phyloP scores from a whole-genome alignment of 257 asterid species.

The Perilla frutescens region DNA sequence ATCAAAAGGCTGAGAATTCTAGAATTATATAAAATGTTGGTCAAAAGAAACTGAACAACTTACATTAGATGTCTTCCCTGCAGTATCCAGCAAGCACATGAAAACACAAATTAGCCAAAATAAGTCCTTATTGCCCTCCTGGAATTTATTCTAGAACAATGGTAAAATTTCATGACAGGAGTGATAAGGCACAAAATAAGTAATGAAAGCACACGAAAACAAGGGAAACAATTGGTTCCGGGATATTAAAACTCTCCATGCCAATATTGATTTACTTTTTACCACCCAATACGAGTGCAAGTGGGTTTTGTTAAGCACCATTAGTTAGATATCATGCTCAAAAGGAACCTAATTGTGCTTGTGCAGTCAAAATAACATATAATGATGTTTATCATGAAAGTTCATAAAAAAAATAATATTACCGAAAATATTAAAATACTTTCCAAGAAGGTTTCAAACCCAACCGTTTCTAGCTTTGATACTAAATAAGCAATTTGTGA shows the following conservation, averaged over 20 bases:
- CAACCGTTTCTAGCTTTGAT: neutral
- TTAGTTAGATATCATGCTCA: neutral
- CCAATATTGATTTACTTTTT: neutral
- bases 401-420: too few relatives aligned
- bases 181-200: slow-evolving; percentile 12
- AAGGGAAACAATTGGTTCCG: neutral
- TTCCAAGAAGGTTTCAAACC: neutral
- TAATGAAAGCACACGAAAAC: neutral
- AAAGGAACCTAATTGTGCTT: slow-evolving; percentile 20
- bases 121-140: slow-evolving; percentile 27
- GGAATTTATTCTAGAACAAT: neutral
- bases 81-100: slow-evolving; percentile 47
- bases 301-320: neutral
- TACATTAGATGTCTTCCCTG: slow-evolving; percentile 85
- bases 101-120: slow-evolving; percentile 34
- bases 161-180: slow-evolving; percentile 7
- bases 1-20: neutral
- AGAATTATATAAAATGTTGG: neutral
- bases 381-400: neutral
- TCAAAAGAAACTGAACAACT: slow-evolving; percentile 15
- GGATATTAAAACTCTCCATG: slow-evolving; percentile 26
- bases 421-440: too few relatives aligned
- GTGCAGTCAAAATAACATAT: neutral
- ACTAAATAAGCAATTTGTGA: neutral
- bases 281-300: neutral